Evolutionary conservation across 257 asterid genomes (phyloP).

Genomic region (Verbascum thapsus): DNA sequence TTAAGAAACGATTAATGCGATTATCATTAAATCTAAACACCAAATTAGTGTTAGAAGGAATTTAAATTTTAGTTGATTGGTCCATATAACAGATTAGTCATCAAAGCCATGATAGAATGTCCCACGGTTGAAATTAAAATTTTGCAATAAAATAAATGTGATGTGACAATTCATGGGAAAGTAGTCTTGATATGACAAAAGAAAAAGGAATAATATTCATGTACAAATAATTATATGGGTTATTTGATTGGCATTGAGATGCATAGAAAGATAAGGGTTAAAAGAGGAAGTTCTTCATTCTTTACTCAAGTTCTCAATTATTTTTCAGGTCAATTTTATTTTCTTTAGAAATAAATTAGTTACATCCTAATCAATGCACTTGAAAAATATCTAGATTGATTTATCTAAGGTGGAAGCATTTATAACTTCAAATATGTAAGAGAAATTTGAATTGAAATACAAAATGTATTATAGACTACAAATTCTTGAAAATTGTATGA

Average conservation of each 20-base stretch:
- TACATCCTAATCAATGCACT: no score
- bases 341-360: no score
- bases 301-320: conserved; percentile 16
- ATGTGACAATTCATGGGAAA: conserved; percentile 41
- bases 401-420: no score
- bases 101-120: conserved; percentile 26
- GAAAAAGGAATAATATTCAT: conserved; percentile 24
- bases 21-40: background rate
- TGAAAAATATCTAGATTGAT: no score
- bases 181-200: conserved; percentile 32
- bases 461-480: no score
- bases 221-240: conserved; percentile 23
- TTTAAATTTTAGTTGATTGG: background rate
- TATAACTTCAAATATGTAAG: no score
- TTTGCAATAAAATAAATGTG: conserved; percentile 33
- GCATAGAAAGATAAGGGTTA: conserved; percentile 26
- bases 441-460: no score
- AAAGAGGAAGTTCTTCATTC: background rate
- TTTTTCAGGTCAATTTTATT: background rate
- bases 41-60: background rate
- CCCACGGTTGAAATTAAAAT: conserved; percentile 13
- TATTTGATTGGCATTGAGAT: conserved; percentile 27
- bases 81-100: conserved; percentile 2
- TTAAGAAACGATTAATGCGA: no score
- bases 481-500: no score